Evolutionary conservation across 495 filamentous ascomycete genomes (phyloP), one percentile per base, ranked within the genome.

Genomic region (Opeltia flavorubescens): DNA sequence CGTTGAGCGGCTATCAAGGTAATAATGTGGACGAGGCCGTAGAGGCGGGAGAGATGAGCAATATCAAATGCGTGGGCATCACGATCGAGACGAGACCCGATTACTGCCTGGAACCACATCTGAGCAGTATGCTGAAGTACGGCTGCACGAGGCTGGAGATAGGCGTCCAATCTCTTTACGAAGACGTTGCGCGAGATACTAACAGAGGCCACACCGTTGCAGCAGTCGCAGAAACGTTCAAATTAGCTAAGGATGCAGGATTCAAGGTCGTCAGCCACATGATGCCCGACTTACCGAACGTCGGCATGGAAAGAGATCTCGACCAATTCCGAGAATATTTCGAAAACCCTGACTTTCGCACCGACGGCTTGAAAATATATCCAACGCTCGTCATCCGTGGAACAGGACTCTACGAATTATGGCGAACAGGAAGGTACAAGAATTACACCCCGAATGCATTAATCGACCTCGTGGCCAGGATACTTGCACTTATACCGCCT

Each of bases 181-280:
- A 98, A 61, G 91, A 98, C 55, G 91, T 98, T n/a, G 91, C 91
- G 8, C 71, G 91, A 50, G 91, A 98, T 64, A 95, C 91, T 1
- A 98, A 98, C 69, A 78, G 91, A 49, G 91, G 91, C 0, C 91
- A 98, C 62, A 98, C 91, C 0, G 91, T 98, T 41, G 83, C 86
- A 26, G 80, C 93, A 0, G 91, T 96, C 3, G 86, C 84, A 12
- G 84, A 98, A 62, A 96, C 89, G 0, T 98, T 98, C 63, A 86
- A 80, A 55, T 72, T 94, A 15, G 79, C 93, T 46, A 98, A 98
- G 64, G 91, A 98, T 63, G 86, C 93, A 23, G 91, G 91, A 13
- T 98, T 94, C 74, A 98, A 98, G 63, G 89, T 98, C 5, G 91
- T 98, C 53, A 88, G 82, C 50, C 91, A 98, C 63, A 98, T 98